These are phyloP conservation scores for Adansonia rubrostipa DNA, from an alignment of 441 rosid genomes.

Conservation along the genomic window DNA sequence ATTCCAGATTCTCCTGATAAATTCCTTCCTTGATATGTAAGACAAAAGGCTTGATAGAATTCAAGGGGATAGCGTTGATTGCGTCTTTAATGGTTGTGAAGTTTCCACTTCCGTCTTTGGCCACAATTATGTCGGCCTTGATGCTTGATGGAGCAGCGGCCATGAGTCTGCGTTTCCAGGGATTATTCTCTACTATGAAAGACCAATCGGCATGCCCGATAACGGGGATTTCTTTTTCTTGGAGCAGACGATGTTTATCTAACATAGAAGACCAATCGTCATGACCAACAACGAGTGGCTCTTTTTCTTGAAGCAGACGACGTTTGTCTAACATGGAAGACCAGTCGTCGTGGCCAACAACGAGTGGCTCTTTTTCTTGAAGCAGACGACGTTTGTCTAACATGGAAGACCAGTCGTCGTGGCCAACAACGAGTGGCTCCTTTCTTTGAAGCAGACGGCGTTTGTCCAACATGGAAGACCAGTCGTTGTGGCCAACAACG, in stretches of 20 bases:
- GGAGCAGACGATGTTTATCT: slow-evolving; percentile 35
- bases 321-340: too few relatives aligned
- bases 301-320: too few relatives aligned
- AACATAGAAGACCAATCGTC: too few relatives aligned
- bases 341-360: too few relatives aligned
- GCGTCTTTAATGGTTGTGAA: slow-evolving; percentile 61
- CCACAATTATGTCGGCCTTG: slow-evolving; percentile 59
- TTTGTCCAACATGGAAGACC: too few relatives aligned
- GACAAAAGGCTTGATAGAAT: slow-evolving; percentile 41
- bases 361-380: too few relatives aligned
- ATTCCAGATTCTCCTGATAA: slow-evolving; percentile 55
- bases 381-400: too few relatives aligned
- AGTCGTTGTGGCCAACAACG: too few relatives aligned
- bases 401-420: too few relatives aligned
- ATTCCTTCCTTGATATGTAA: slow-evolving; percentile 65
- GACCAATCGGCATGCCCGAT: not conserved
- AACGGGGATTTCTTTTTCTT: not conserved
- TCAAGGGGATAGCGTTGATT: slow-evolving; percentile 31
- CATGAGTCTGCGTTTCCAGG: slow-evolving; percentile 44
- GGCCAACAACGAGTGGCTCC: too few relatives aligned
- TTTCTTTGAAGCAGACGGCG: too few relatives aligned
- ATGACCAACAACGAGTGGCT: too few relatives aligned
- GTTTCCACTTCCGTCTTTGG: slow-evolving; percentile 82
- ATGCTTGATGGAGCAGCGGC: not conserved
- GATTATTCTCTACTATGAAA: not conserved